Base-by-base conservation (phyloP, 1,139 yeast genomes). In the Insectozyma bohioensis region DNA sequence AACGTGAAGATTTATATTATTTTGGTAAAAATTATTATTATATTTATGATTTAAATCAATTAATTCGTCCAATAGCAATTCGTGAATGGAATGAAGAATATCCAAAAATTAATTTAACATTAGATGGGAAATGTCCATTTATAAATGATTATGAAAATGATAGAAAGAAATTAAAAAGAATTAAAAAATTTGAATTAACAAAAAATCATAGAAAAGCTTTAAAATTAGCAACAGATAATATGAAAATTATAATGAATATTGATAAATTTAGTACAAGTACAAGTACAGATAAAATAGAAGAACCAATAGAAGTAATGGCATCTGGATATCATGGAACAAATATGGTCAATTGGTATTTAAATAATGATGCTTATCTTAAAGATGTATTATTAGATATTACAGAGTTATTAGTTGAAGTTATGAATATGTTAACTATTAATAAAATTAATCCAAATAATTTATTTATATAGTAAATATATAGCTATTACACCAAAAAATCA, bases 1-100 rank as follows among this genome's bases (percentile, higher is more conserved):
- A 73, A 45, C 71, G 95, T 36, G 95, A 86, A 45, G 97, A 90
- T 54, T 75, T 85, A 49, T 80, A 83, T 52, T 85, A 86, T 54
- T 85, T 94, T 56, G 80, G 80, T 34, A 61, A 61, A 33, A 63
- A 67, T 39, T 88, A 81, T 56, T 63, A 87, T 24, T 79, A 84
- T 43, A 82, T 87, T 18, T 92, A 85, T 61, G 98, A 94, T 51
- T 67, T 85, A 20, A 72, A 81, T 39, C 94, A 86, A 46, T 72
- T 72, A 24, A 83, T 84, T 42, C 75, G 95, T 36, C 97, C 98
- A 0, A 75, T 87, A 18, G 82, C 92, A 13, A 67, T 81, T 12
- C 72, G 92, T 46, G 97, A 92, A 56, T 92, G 95, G 92, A 56
- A 56, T 35, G 66, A 57, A 26, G 65, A 56, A 46, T 75, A 57